Evolutionary conservation across 495 filamentous ascomycete species (phyloP).

Genomic region (Sphaerosporella brunnea): DNA sequence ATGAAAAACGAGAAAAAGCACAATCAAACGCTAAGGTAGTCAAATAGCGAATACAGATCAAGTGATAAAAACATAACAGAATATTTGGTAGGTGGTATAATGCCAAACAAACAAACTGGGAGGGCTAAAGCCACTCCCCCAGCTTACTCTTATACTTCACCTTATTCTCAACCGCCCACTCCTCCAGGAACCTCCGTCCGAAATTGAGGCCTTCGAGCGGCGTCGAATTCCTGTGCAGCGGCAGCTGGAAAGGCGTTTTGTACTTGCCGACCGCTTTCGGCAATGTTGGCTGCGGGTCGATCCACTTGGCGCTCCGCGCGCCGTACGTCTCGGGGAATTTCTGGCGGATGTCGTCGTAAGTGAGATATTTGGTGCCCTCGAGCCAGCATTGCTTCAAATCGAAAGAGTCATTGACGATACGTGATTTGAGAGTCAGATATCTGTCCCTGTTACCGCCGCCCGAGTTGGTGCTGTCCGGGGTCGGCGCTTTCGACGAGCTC

Average conservation of each 20-base stretch:
- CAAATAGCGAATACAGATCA: too few relatives aligned
- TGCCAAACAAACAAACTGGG: not conserved
- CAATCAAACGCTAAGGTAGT: not conserved
- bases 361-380: conserved; percentile 18
- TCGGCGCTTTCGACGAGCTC: conserved; percentile 21
- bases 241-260: conserved; percentile 17
- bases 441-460: conserved; percentile 11
- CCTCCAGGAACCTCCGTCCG: conserved; percentile 17
- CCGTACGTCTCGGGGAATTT: conserved; percentile 18
- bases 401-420: conserved; percentile 13
- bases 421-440: conserved; percentile 15
- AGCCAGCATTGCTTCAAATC: conserved; percentile 20
- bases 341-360: conserved; percentile 17
- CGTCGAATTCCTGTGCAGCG: conserved; percentile 21
- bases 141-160: conserved; percentile 18
- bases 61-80: not conserved
- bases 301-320: conserved; percentile 11
- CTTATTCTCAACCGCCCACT: conserved; percentile 19
- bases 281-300: conserved; percentile 10
- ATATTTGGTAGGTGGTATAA: too few relatives aligned
- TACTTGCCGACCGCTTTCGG: conserved; percentile 16
- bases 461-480: conserved; percentile 18
- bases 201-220: conserved; percentile 25
- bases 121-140: not conserved
- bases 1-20: not conserved